phyloP scores from a whole-genome alignment of 2,329 filamentous ascomycete genomes.

The Fusarium pseudocircinatum region DNA sequence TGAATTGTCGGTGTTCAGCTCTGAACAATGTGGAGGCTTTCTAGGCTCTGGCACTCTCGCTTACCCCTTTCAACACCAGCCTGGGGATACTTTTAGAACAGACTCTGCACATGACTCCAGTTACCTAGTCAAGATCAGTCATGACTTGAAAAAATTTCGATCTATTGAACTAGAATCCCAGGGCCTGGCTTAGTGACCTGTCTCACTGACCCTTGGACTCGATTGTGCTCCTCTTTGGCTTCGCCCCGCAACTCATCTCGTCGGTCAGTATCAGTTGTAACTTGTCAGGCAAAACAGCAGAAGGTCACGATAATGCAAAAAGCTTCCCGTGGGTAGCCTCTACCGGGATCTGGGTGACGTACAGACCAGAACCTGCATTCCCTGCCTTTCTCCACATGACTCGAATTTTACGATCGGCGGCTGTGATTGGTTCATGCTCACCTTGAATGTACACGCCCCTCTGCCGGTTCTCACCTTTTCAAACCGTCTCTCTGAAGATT shows the following conservation, averaged over 20 bases:
- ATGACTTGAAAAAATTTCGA: slow-evolving; percentile 31
- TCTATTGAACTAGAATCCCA: slow-evolving; percentile 10
- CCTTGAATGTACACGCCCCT: slow-evolving; percentile 21
- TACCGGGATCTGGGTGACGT: slow-evolving; percentile 35
- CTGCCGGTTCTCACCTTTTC: slow-evolving; percentile 11
- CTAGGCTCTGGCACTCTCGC: slow-evolving; percentile 16
- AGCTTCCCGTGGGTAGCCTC: slow-evolving; percentile 34
- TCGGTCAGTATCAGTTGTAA: slow-evolving; percentile 6
- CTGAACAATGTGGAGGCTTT: slow-evolving; percentile 9
- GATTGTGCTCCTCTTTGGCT: background rate
- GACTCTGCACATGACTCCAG: slow-evolving; percentile 36
- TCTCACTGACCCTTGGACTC: slow-evolving; percentile 7
- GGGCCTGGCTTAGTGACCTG: slow-evolving; percentile 6
- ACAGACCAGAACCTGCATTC: slow-evolving; percentile 27
- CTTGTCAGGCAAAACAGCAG: slow-evolving; percentile 25
- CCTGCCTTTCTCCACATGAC: slow-evolving; percentile 23
- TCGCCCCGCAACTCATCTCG: slow-evolving; percentile 16
- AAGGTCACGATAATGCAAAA: slow-evolving; percentile 39
- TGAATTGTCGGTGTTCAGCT: slow-evolving; percentile 7
- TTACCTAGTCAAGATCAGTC: slow-evolving; percentile 33
- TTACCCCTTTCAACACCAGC: slow-evolving; percentile 1
- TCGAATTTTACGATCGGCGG: background rate
- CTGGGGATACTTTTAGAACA: background rate
- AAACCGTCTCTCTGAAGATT: slow-evolving; percentile 12
- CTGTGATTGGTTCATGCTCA: slow-evolving; percentile 28